phyloP scores from a whole-genome alignment of 225 moss, liverwort and hornwort species.

The Climacium dendroides region DNA sequence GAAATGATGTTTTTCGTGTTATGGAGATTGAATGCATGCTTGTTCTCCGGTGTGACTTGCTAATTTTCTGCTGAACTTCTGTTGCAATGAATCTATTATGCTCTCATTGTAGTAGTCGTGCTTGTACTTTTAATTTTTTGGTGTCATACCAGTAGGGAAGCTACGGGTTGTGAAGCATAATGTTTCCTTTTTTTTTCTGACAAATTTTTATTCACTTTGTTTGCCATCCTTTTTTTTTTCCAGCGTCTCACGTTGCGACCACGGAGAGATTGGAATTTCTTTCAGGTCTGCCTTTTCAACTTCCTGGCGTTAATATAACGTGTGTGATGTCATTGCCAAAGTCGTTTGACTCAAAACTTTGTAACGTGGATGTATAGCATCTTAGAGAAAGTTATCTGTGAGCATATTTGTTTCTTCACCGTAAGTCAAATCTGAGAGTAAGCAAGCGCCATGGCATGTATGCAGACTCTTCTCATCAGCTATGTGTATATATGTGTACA shows the following conservation, averaged over 20 bases:
- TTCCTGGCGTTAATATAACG: background rate
- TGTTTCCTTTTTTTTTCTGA: background rate
- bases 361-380: background rate
- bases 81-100: background rate
- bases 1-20: background rate
- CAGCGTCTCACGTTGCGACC: constrained; percentile 60
- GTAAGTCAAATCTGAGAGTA: background rate
- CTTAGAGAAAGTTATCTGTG: background rate
- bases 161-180: background rate
- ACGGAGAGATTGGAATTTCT: constrained; percentile 69
- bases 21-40: background rate
- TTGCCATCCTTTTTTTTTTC: background rate
- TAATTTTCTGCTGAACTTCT: background rate
- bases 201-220: background rate
- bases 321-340: background rate
- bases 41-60: background rate
- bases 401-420: background rate
- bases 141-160: background rate
- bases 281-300: constrained; percentile 18
- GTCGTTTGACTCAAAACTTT: background rate
- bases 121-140: background rate
- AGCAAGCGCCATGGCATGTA: background rate
- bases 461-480: background rate
- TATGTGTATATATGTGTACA: background rate
- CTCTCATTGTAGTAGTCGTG: background rate